Percentiles rank a stretch among this genome's conserved stretches.
Evolutionary conservation across 768 basidiomycete genomes (phyloP).

Genomic region (Boletus huronensis): DNA sequence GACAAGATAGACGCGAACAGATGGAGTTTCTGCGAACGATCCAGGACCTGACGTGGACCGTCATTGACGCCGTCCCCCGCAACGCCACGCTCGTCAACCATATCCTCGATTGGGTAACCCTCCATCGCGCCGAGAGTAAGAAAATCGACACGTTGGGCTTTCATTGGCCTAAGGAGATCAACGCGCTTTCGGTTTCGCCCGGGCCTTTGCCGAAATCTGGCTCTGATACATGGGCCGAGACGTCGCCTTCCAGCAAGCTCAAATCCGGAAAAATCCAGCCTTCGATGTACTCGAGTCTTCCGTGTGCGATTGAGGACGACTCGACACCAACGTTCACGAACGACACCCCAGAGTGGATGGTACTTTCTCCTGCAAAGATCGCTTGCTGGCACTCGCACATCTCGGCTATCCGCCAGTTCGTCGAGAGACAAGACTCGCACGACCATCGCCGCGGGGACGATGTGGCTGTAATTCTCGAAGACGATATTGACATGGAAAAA

Average conservation of each 20-base stretch:
- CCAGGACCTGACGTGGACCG: constrained; percentile 51
- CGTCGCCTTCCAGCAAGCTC: neutral
- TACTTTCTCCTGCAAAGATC: constrained; percentile 56
- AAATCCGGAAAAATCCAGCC: neutral
- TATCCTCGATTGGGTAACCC: constrained; percentile 43
- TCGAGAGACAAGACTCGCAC: constrained; percentile 26
- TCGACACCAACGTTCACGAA: constrained; percentile 34
- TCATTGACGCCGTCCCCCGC: constrained; percentile 47
- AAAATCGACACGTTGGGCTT: constrained; percentile 14
- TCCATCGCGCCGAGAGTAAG: neutral
- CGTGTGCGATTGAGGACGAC: constrained; percentile 44
- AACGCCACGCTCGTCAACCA: constrained; percentile 36
- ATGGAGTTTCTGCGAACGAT: constrained; percentile 53
- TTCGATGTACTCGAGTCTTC: constrained; percentile 22
- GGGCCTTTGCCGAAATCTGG: constrained; percentile 13
- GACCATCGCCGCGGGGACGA: constrained; percentile 22
- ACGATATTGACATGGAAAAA: constrained; percentile 75
- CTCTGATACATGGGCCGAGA: constrained; percentile 21
- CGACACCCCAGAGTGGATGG: constrained; percentile 41
- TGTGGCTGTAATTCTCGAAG: constrained; percentile 62
- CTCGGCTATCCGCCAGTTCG: constrained; percentile 45
- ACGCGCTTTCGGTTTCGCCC: constrained; percentile 21
- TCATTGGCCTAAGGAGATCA: constrained; percentile 40
- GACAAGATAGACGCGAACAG: constrained; percentile 50
- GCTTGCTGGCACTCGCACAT: constrained; percentile 75